phyloP scores from a whole-genome alignment of 805 yeast genomes.

The Starmerella stellata region DNA sequence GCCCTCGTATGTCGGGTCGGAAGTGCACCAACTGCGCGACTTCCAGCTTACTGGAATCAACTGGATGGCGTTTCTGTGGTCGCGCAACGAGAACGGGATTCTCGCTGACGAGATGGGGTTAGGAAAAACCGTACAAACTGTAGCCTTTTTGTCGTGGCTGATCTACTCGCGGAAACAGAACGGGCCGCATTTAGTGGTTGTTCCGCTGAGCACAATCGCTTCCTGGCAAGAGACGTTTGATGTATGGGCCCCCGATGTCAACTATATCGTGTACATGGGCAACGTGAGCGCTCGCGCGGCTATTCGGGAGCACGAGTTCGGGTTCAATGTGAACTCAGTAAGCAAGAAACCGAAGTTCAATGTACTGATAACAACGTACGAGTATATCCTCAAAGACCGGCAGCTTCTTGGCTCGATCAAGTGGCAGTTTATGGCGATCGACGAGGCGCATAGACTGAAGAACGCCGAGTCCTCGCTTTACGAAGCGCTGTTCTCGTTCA shows the following conservation, averaged over 20 bases:
- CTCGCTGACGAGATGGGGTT: constrained; percentile 98
- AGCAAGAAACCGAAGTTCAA: constrained; percentile 68
- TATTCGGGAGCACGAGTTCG: constrained; percentile 74
- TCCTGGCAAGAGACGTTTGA: constrained; percentile 99
- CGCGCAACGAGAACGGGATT: constrained; percentile 91
- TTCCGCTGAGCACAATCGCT: constrained; percentile 87
- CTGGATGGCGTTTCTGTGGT: constrained; percentile 99
- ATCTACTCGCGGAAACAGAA: constrained; percentile 88
- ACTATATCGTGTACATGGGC: constrained; percentile 84
- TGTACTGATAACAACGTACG: constrained; percentile 84
- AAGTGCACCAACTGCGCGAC: constrained; percentile 43
- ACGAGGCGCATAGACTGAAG: constrained; percentile 93
- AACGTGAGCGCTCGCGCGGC: constrained; percentile 69
- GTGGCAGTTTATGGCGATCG: constrained; percentile 96
- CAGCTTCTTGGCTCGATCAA: constrained; percentile 58
- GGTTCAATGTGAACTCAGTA: constrained; percentile 34
- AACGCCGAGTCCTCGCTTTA: constrained; percentile 86
- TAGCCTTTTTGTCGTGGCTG: constrained; percentile 84
- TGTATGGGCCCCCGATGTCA: constrained; percentile 91
- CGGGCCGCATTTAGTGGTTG: constrained; percentile 94
- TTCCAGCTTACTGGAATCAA: constrained; percentile 95
- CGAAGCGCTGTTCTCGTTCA: constrained; percentile 69
- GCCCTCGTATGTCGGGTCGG: constrained; percentile 76
- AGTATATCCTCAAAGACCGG: constrained; percentile 82
- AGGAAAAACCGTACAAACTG: constrained; percentile 95